Percentiles rank a stretch among this genome's conserved stretches.
These are phyloP conservation scores for Penicillium soppii DNA, from an alignment of 495 filamentous ascomycete species.

Conservation along the genomic window DNA sequence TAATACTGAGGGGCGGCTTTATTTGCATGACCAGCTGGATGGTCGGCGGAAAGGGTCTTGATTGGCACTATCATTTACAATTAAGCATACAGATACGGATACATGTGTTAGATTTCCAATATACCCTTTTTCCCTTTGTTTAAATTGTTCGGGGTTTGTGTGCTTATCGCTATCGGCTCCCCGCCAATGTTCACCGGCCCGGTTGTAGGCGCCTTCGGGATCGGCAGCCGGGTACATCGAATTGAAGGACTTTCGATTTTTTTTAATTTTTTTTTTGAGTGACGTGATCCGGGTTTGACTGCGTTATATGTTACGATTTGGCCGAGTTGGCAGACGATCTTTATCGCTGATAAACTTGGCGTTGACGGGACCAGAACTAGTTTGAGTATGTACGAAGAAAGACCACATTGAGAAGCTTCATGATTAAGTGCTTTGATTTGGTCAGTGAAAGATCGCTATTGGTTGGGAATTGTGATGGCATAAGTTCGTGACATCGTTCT, in stretches of 20 bases:
- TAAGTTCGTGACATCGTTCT: not conserved
- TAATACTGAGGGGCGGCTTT: constrained; percentile 58
- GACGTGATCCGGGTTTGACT: not conserved
- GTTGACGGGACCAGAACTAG: too few species aligned
- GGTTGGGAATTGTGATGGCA: not conserved
- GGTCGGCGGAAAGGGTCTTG: constrained; percentile 12
- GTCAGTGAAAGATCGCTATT: not conserved
- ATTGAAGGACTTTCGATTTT: constrained; percentile 1
- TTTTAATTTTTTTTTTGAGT: not conserved
- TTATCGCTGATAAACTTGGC: too few species aligned
- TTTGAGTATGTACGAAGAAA: too few species aligned
- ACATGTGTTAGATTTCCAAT: constrained; percentile 23
- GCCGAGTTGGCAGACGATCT: too few species aligned
- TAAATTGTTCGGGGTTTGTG: constrained; percentile 9
- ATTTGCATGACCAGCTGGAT: constrained; percentile 31
- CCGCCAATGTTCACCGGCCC: constrained; percentile 14
- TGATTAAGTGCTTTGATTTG: too few species aligned
- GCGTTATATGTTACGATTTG: too few species aligned
- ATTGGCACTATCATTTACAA: constrained; percentile 1
- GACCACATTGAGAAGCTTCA: too few species aligned
- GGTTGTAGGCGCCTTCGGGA: constrained; percentile 11
- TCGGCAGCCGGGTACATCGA: not conserved
- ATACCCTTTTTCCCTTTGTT: constrained; percentile 21
- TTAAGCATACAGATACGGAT: constrained; percentile 1
- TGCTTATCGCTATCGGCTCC: constrained; percentile 14